Base-by-base conservation (phyloP, 2,329 filamentous ascomycete species). In the Botrytis sinoallii region DNA sequence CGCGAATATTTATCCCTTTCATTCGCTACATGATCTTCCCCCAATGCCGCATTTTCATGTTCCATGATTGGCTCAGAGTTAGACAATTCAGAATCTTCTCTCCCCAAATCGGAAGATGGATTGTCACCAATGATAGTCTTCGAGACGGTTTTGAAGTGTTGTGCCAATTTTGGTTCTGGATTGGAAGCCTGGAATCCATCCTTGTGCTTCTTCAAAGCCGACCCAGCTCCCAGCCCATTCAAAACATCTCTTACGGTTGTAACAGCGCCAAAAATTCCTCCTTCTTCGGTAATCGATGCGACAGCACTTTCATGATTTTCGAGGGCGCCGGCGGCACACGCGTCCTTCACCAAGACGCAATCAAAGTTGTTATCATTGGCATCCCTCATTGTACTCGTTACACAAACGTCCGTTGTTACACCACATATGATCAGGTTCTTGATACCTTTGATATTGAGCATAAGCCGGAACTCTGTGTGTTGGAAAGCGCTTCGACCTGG, bases 331-430 rank as follows among this genome's bases (percentile, higher is more conserved):
- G 81, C 81, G 3, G 79, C 80, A 42, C 78, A 77, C 32, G 78
- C 79, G 74, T 83, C 81, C 25, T 75, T 72, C 29, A 82, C 78
- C 16, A 82, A 42, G 32, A 82, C 65, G 61, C 81, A 82, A 66
- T 82, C 81, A 65, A 79, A 80, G 3, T 78, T 79, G 25, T 79
- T 77, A 74, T 82, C 81, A 71, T 81, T 82, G 18, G 79, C 81
- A 29, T 82, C 81, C 55, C 81, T 67, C 80, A 83, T 81, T 2
- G 81, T 82, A 25, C 76, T 80, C 35, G 76, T 76, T 4, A 83
- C 81, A 74, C 81, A 83, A 25, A 82, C 81, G 77, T 83, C 81
- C 10, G 81, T 83, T 3, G 81, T 83, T 3, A 82, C 81, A 6
- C 81, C 81, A 46, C 77, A 78, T 1, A 83, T 73, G 0, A 82